A percentile compares a stretch with the other conserved stretches of the same genome.
Conservation (phyloP, 2,329 filamentous ascomycete genomes). For the Neodidymelliopsis sp. region DNA sequence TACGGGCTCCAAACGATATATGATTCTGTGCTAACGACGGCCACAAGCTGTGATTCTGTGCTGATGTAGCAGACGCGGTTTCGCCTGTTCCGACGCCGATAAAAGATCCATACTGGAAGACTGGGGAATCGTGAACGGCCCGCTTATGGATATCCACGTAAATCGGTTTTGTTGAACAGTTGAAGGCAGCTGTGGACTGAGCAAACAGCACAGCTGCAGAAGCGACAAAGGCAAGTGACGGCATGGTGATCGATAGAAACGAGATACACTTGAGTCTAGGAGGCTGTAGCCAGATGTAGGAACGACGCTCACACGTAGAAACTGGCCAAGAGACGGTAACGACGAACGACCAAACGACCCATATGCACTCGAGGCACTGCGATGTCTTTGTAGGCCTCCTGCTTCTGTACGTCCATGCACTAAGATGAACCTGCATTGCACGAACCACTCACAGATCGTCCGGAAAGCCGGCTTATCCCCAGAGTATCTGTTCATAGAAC, state of each 20-base stretch:
- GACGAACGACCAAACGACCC: constrained; percentile 32
- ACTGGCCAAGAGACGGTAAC: constrained; percentile 24
- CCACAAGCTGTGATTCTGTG: constrained; percentile 56
- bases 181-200: constrained; percentile 48
- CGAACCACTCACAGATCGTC: constrained; percentile 38
- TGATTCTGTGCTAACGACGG: constrained; percentile 53
- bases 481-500: constrained; percentile 27
- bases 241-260: constrained; percentile 35
- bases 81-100: constrained; percentile 49
- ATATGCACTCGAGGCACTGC: constrained; percentile 29
- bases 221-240: constrained; percentile 35
- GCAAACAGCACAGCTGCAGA: constrained; percentile 45
- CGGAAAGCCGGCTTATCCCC: constrained; percentile 29
- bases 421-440: constrained; percentile 32
- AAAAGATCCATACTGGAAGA: constrained; percentile 56
- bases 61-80: constrained; percentile 36
- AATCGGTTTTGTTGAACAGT: constrained; percentile 50
- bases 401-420: constrained; percentile 27
- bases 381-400: constrained; percentile 46
- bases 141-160: constrained; percentile 56
- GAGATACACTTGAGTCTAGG: constrained; percentile 38
- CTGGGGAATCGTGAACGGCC: constrained; percentile 49
- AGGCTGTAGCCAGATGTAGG: constrained; percentile 26
- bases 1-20: constrained; percentile 47
- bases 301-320: neutral